phyloP scores from a whole-genome alignment of 1,284 basidiomycete genomes.

The Athelia psychrophila region DNA sequence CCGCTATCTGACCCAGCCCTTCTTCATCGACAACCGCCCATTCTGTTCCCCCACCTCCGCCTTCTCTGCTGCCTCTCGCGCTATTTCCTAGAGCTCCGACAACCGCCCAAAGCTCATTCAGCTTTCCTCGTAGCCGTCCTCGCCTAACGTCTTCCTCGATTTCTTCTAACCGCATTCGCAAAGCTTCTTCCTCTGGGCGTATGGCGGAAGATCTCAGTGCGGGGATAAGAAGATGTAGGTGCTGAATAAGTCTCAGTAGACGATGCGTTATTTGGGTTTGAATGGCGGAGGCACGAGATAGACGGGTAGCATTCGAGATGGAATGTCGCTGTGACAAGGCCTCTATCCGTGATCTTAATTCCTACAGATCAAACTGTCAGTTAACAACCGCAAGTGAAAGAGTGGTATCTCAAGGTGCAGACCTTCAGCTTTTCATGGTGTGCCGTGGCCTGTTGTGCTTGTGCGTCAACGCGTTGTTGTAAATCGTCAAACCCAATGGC shows the following conservation, averaged over 20 bases:
- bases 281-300: slow-evolving; percentile 61
- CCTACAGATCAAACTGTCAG: slow-evolving; percentile 31
- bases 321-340: slow-evolving; percentile 66
- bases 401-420: slow-evolving; percentile 10
- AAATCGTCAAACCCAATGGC: slow-evolving; percentile 84
- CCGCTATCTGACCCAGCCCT: slow-evolving; percentile 71
- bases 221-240: slow-evolving; percentile 79
- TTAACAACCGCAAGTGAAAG: slow-evolving; percentile 1
- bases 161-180: slow-evolving; percentile 68
- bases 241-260: slow-evolving; percentile 70
- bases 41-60: slow-evolving; percentile 44
- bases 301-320: slow-evolving; percentile 67
- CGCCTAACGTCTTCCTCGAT: slow-evolving; percentile 73
- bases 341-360: slow-evolving; percentile 65
- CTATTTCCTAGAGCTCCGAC: slow-evolving; percentile 72
- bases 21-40: slow-evolving; percentile 89
- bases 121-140: slow-evolving; percentile 67
- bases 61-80: slow-evolving; percentile 50
- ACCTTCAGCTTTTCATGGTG: slow-evolving; percentile 74
- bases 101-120: slow-evolving; percentile 85
- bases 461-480: slow-evolving; percentile 78
- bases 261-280: slow-evolving; percentile 78
- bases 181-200: slow-evolving; percentile 77
- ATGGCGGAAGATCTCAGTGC: slow-evolving; percentile 74
- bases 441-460: slow-evolving; percentile 63